Percentiles rank a stretch among this genome's conserved stretches.
These are phyloP conservation scores for Torulaspora indica DNA, from an alignment of 805 yeast species.

Conservation along the genomic window DNA sequence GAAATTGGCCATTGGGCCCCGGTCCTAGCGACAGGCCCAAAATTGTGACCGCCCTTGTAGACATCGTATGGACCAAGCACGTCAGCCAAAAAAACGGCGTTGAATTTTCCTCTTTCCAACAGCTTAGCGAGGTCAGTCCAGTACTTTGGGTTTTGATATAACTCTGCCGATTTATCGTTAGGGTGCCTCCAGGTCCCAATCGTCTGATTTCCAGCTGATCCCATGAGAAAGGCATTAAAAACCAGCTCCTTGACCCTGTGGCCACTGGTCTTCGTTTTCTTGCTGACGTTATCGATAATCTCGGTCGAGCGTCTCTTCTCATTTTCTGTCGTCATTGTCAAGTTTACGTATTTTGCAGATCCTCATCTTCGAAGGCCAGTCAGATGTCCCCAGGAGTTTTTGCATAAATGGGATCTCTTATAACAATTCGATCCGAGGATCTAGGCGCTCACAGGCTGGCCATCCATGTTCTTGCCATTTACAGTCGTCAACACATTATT, in stretches of 20 bases:
- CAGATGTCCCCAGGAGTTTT: too few relatives aligned
- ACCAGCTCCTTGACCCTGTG: conserved; percentile 26
- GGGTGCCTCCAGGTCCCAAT: conserved; percentile 21
- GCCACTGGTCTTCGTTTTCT: conserved; percentile 3
- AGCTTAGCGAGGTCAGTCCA: conserved; percentile 39
- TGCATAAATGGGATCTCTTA: too few relatives aligned
- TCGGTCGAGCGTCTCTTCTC: conserved; percentile 3
- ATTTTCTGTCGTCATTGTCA: conserved; percentile 5
- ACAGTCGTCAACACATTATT: too few relatives aligned
- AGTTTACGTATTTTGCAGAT: not conserved
- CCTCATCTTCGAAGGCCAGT: too few relatives aligned
- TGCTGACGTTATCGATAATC: not conserved
- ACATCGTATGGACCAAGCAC: conserved; percentile 41
- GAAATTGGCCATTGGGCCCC: conserved; percentile 38
- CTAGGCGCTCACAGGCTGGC: too few relatives aligned
- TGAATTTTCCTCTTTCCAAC: conserved; percentile 39
- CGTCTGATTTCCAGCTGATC: conserved; percentile 24
- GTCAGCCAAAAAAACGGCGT: conserved; percentile 40
- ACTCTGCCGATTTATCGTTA: conserved; percentile 9
- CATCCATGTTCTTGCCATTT: too few relatives aligned
- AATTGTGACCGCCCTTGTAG: conserved; percentile 40
- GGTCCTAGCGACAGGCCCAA: conserved; percentile 36
- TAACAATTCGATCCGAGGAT: too few relatives aligned
- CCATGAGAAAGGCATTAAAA: conserved; percentile 40
- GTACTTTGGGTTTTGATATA: conserved; percentile 32